Conservation (phyloP, 78 protist genomes). For the Dictyostelium firmibasis region DNA sequence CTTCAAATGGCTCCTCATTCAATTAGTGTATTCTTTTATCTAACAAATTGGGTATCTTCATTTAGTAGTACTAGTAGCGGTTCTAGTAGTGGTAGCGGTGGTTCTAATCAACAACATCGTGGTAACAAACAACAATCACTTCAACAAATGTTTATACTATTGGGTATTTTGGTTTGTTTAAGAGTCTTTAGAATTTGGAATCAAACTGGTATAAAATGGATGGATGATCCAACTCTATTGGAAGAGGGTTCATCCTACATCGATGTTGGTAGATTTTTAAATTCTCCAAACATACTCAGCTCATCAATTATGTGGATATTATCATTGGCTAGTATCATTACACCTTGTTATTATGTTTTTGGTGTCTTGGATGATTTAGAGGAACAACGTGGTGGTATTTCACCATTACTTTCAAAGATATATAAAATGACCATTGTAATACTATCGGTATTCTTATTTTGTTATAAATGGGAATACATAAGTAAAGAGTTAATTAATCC, state of each 20-base stretch:
- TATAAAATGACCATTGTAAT: conserved; percentile 23
- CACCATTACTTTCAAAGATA: not conserved
- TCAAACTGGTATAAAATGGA: conserved; percentile 87
- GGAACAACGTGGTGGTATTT: conserved; percentile 41
- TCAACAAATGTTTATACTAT: conserved; percentile 26
- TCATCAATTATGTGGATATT: not conserved
- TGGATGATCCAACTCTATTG: conserved; percentile 36
- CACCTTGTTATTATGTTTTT: conserved; percentile 35
- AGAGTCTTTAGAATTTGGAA: conserved; percentile 79
- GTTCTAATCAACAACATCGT: not conserved
- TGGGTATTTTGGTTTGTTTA: conserved; percentile 37
- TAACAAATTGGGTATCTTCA: not conserved
- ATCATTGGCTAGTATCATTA: conserved; percentile 3
- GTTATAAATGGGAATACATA: conserved; percentile 65
- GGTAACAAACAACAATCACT: not conserved
- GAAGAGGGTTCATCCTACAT: conserved; percentile 22
- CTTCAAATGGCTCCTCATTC: conserved; percentile 58
- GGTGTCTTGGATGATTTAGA: conserved; percentile 34
- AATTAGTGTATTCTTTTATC: conserved; percentile 15
- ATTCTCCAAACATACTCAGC: not conserved
- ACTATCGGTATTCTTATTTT: conserved; percentile 14
- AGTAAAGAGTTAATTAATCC: not conserved
- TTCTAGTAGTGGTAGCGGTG: not conserved
- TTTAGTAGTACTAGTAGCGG: not conserved
- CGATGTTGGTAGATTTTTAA: conserved; percentile 53